Conservation (phyloP, 2,329 filamentous ascomycete genomes). For the Alternaria solani region DNA sequence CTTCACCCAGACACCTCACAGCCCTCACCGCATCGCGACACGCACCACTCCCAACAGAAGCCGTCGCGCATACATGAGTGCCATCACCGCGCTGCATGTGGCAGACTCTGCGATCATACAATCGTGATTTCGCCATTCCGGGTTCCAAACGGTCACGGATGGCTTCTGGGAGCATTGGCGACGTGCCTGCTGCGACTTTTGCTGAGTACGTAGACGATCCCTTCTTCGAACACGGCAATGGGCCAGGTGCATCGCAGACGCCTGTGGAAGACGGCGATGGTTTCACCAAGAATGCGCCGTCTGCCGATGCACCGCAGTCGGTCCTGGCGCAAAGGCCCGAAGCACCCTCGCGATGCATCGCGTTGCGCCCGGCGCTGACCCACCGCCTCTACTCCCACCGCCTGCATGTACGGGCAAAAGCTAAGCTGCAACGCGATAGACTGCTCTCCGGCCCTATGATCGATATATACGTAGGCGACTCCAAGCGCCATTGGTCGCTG, state of each 20-base stretch:
- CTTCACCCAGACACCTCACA: conserved; percentile 6
- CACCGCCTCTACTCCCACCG: conserved; percentile 49
- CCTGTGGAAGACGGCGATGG: conserved; percentile 20
- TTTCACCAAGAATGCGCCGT: conserved; percentile 24
- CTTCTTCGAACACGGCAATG: conserved; percentile 23
- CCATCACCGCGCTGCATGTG: conserved; percentile 46
- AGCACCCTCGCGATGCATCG: conserved; percentile 29
- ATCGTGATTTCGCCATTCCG: conserved; percentile 52
- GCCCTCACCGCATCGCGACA: conserved; percentile 1
- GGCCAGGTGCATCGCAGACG: conserved; percentile 24
- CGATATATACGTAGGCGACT: conserved; percentile 60
- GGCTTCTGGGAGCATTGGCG: conserved; percentile 57
- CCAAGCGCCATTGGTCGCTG: conserved; percentile 59
- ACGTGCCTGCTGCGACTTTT: conserved; percentile 58
- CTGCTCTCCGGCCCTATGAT: conserved; percentile 62
- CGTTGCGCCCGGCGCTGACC: conserved; percentile 44
- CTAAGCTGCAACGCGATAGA: conserved; percentile 59
- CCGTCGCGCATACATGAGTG: conserved; percentile 32
- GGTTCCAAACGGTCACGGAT: conserved; percentile 54
- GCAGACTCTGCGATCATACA: conserved; percentile 46
- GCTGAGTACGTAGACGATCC: conserved; percentile 59
- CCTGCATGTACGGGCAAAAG: conserved; percentile 52
- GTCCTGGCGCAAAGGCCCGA: conserved; percentile 18
- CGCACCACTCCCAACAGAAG: background rate
- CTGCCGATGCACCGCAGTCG: conserved; percentile 19